These are phyloP conservation scores for Spergularia marina DNA, from an alignment of 148 eudicot genomes.

Conservation along the genomic window DNA sequence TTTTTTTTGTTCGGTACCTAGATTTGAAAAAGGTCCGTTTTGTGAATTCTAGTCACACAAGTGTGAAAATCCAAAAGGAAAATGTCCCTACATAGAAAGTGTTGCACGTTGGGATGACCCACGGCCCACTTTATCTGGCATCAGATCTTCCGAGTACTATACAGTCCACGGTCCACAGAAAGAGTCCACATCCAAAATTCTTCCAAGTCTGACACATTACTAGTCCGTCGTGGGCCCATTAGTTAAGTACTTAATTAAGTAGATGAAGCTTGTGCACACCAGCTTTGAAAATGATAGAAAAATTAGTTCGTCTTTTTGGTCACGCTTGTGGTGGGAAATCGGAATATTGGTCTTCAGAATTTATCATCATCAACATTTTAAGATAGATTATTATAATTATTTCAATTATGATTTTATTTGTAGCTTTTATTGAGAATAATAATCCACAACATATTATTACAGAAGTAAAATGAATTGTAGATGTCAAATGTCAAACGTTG, in stretches of 20 bases:
- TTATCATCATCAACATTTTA: no score
- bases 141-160: background rate
- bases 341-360: no score
- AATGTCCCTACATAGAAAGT: constrained; percentile 7
- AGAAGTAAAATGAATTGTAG: no score
- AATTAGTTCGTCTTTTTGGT: background rate
- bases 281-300: background rate
- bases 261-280: background rate
- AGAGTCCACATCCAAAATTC: constrained; percentile 7
- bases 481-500: no score
- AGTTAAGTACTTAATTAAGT: background rate
- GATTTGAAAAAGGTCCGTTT: no score
- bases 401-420: no score
- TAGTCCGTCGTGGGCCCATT: background rate
- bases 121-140: constrained; percentile 5
- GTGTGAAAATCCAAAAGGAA: background rate
- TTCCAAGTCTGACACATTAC: constrained; percentile 2
- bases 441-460: no score
- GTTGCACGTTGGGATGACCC: constrained; percentile 21
- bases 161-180: background rate
- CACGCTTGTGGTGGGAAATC: background rate
- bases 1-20: no score
- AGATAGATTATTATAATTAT: no score
- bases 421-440: no score
- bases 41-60: background rate